These are phyloP conservation scores for Mycena alexandri DNA, from an alignment of 768 basidiomycete genomes.

Conservation along the genomic window DNA sequence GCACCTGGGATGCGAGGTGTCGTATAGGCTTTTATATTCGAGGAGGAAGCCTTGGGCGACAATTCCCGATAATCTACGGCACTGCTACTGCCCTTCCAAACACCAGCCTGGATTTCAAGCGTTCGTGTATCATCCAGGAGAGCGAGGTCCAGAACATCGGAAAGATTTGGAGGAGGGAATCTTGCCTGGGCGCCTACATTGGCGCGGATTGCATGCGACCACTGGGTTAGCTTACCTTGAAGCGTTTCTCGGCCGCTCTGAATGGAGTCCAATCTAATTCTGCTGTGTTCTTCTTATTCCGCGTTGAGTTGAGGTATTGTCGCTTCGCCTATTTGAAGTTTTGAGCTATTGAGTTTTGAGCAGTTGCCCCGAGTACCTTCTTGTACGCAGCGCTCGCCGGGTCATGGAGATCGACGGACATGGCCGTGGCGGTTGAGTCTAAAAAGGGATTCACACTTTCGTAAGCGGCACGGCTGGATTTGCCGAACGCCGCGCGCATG, in stretches of 20 bases:
- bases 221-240: slow-evolving; percentile 56
- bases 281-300: slow-evolving; percentile 58
- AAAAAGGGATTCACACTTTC: not conserved
- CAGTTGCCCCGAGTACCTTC: slow-evolving; percentile 43
- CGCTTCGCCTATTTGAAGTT: slow-evolving; percentile 61
- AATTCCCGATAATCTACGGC: slow-evolving; percentile 52
- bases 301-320: slow-evolving; percentile 71
- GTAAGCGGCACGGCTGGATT: not conserved
- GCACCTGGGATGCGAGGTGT: slow-evolving; percentile 72
- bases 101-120: slow-evolving; percentile 58
- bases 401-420: slow-evolving; percentile 52
- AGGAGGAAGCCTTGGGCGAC: slow-evolving; percentile 37
- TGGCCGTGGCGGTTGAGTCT: slow-evolving; percentile 2
- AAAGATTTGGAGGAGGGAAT: slow-evolving; percentile 83
- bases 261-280: slow-evolving; percentile 81
- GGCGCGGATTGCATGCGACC: not conserved
- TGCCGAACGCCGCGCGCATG: slow-evolving; percentile 15
- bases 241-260: slow-evolving; percentile 82
- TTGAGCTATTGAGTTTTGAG: not conserved
- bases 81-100: slow-evolving; percentile 61
- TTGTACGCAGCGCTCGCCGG: slow-evolving; percentile 67
- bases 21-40: slow-evolving; percentile 53
- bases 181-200: slow-evolving; percentile 50
- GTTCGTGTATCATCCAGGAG: slow-evolving; percentile 54
- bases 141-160: slow-evolving; percentile 76